phyloP scores from a whole-genome alignment of 225 moss, liverwort and hornwort species.

The Asterella californica region DNA sequence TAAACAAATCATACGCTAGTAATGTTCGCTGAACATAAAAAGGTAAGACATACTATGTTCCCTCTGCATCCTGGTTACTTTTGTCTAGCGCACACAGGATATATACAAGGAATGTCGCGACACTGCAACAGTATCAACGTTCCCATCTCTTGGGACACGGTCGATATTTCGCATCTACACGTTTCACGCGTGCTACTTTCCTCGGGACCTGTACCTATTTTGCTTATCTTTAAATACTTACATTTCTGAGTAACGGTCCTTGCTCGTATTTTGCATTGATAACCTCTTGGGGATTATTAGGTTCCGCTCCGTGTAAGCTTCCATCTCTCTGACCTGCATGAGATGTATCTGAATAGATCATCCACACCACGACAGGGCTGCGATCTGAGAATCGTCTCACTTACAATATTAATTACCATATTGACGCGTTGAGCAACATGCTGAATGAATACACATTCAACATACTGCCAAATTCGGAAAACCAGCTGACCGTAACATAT shows the following conservation, averaged over 20 bases:
- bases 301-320: constrained; percentile 2
- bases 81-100: too few relatives aligned
- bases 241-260: constrained; percentile 13
- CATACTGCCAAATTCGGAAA: neutral
- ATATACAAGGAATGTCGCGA: neutral
- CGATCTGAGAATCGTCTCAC: neutral
- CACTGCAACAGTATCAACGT: neutral
- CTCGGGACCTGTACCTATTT: neutral
- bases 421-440: neutral
- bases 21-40: too few relatives aligned
- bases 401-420: neutral
- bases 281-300: neutral
- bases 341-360: constrained; percentile 3
- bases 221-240: neutral
- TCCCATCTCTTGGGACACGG: constrained; percentile 6
- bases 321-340: neutral
- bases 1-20: too few relatives aligned
- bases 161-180: neutral
- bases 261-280: constrained; percentile 11
- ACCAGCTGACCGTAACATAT: neutral
- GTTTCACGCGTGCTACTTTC: neutral
- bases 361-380: constrained; percentile 13
- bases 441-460: neutral
- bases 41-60: too few relatives aligned
- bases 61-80: too few relatives aligned